Evolutionary conservation across 2,329 filamentous ascomycete genomes (phyloP).

Genomic region (Ascochyta pisi): DNA sequence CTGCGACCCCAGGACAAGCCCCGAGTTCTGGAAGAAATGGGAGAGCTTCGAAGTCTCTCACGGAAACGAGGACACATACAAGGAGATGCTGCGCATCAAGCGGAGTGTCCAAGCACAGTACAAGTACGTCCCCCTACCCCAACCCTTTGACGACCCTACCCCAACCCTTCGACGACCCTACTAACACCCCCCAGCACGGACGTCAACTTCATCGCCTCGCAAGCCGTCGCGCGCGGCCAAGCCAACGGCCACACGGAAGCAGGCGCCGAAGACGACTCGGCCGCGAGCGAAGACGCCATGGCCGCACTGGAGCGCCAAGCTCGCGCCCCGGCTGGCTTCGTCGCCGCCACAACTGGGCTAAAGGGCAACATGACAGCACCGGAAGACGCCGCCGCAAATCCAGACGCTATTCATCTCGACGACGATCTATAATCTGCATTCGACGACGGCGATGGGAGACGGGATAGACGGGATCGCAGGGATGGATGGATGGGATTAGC

Average conservation of each 20-base stretch:
- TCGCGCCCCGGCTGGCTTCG: slow-evolving; percentile 88
- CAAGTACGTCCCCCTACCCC: slow-evolving; percentile 65
- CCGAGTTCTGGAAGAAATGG: slow-evolving; percentile 95
- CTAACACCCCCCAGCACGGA: slow-evolving; percentile 70
- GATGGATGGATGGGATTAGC: no score
- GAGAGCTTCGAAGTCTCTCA: slow-evolving; percentile 97
- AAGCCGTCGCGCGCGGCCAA: slow-evolving; percentile 85
- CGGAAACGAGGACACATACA: slow-evolving; percentile 98
- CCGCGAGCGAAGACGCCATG: slow-evolving; percentile 78
- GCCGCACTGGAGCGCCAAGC: slow-evolving; percentile 85
- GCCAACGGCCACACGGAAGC: slow-evolving; percentile 50
- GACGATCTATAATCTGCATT: slow-evolving; percentile 42
- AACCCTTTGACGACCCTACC: not conserved
- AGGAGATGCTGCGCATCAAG: slow-evolving; percentile 98
- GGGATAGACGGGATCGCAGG: no score
- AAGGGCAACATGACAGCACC: slow-evolving; percentile 64
- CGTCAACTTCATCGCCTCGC: slow-evolving; percentile 96
- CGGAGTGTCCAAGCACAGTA: slow-evolving; percentile 96
- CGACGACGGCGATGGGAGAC: no score
- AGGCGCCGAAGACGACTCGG: slow-evolving; percentile 54
- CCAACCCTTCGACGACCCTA: not conserved
- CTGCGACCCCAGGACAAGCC: slow-evolving; percentile 90
- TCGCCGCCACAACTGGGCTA: slow-evolving; percentile 80
- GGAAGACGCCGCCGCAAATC: slow-evolving; percentile 66
- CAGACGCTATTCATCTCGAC: slow-evolving; percentile 85